Conservation (phyloP, 169 alveolate genomes). For the Cryptosporidium parvum region DNA sequence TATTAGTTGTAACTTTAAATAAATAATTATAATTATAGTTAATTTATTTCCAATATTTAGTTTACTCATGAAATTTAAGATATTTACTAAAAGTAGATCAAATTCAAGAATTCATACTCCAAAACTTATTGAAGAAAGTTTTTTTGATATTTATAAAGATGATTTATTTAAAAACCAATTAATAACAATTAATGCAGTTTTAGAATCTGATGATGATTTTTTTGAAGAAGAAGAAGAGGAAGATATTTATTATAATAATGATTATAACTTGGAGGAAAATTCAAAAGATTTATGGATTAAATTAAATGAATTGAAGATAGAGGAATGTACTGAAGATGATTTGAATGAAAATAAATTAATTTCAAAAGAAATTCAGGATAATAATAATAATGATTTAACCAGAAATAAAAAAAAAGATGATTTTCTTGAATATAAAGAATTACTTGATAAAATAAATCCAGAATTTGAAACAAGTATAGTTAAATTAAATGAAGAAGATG, state of each 20-base stretch:
- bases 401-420: background rate
- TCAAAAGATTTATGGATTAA: background rate
- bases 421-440: background rate
- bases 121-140: constrained; percentile 19
- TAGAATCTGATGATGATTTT: constrained; percentile 2
- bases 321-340: background rate
- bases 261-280: background rate
- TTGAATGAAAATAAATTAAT: background rate
- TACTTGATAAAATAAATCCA: background rate
- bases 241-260: background rate
- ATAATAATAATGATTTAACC: background rate
- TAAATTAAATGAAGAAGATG: constrained; percentile 16
- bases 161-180: constrained; percentile 16
- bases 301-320: background rate
- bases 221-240: background rate
- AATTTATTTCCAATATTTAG: background rate
- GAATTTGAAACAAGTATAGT: background rate
- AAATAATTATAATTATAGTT: background rate
- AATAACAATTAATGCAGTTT: constrained; percentile 3
- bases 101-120: constrained; percentile 49
- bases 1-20: background rate
- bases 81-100: constrained; percentile 41
- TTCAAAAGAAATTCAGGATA: background rate
- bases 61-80: constrained; percentile 29
- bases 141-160: constrained; percentile 2